These are phyloP conservation scores for Citrus sp. DNA, from an alignment of 345 rosid genomes.

Conservation along the genomic window DNA sequence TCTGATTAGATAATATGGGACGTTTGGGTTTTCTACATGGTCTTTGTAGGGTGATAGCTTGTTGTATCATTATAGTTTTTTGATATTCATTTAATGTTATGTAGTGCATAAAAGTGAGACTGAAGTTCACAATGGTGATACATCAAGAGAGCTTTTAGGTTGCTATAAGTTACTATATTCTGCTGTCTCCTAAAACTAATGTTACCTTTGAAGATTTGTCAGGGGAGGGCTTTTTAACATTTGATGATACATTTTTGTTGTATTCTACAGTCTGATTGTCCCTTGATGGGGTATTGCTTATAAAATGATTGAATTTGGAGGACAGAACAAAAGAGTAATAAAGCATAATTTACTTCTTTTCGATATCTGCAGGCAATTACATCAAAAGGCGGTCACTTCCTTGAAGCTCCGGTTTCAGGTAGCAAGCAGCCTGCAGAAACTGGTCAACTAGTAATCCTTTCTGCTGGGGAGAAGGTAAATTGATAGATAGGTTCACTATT, in stretches of 20 bases:
- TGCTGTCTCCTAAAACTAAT: not conserved
- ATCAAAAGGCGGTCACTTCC: constrained; percentile 71
- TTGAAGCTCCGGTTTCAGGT: constrained; percentile 97
- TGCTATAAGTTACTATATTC: not conserved
- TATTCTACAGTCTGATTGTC: not conserved
- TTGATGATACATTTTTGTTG: not conserved
- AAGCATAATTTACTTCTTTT: not conserved
- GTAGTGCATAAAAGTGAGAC: not conserved
- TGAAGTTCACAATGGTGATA: not conserved
- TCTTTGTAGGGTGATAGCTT: not conserved
- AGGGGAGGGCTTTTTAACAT: not conserved
- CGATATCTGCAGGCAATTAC: constrained; percentile 56
- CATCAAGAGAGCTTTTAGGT: not conserved
- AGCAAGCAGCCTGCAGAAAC: constrained; percentile 98
- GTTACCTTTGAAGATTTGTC: not conserved
- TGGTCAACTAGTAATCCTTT: constrained; percentile 87
- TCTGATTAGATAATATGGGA: not conserved
- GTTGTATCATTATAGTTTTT: not conserved
- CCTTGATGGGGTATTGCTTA: not conserved
- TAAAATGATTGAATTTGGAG: constrained; percentile 10
- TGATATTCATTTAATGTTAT: not conserved
- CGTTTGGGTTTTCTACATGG: not conserved
- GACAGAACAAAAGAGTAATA: not conserved
- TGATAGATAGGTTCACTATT: not conserved
- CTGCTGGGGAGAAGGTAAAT: constrained; percentile 90